These are phyloP conservation scores for Pichia californica DNA, from an alignment of 805 yeast species.

Conservation along the genomic window DNA sequence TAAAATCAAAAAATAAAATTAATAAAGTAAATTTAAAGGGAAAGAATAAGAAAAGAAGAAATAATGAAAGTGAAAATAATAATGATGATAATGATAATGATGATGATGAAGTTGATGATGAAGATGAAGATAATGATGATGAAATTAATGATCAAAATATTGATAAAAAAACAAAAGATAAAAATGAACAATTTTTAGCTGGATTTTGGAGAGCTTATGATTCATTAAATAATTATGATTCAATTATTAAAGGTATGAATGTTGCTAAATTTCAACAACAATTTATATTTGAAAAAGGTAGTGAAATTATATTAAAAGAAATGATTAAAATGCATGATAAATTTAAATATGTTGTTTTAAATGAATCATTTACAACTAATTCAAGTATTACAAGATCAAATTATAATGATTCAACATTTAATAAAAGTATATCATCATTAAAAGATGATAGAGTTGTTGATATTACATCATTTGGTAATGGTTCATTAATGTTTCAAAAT, in stretches of 20 bases:
- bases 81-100: slow-evolving; percentile 10
- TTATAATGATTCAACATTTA: slow-evolving; percentile 12
- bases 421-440: slow-evolving; percentile 9
- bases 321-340: slow-evolving; percentile 71
- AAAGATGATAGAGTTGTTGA: slow-evolving; percentile 27
- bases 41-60: background rate
- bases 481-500: slow-evolving; percentile 67
- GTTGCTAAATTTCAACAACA: slow-evolving; percentile 81
- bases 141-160: background rate
- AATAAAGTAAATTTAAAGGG: slow-evolving; percentile 2
- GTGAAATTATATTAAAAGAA: slow-evolving; percentile 79
- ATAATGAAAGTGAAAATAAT: slow-evolving; percentile 4
- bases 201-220: slow-evolving; percentile 57
- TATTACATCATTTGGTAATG: slow-evolving; percentile 43
- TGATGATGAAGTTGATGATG: slow-evolving; percentile 7
- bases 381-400: slow-evolving; percentile 14
- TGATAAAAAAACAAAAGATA: slow-evolving; percentile 21
- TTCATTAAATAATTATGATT: slow-evolving; percentile 43
- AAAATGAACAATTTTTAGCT: slow-evolving; percentile 30
- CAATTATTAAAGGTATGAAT: slow-evolving; percentile 63
- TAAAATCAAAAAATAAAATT: slow-evolving; percentile 16
- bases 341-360: slow-evolving; percentile 79
- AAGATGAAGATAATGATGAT: slow-evolving; percentile 23
- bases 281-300: slow-evolving; percentile 80
- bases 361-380: slow-evolving; percentile 47